Base-by-base conservation (phyloP, 768 basidiomycete genomes). In the Filobasidium floriforme region DNA sequence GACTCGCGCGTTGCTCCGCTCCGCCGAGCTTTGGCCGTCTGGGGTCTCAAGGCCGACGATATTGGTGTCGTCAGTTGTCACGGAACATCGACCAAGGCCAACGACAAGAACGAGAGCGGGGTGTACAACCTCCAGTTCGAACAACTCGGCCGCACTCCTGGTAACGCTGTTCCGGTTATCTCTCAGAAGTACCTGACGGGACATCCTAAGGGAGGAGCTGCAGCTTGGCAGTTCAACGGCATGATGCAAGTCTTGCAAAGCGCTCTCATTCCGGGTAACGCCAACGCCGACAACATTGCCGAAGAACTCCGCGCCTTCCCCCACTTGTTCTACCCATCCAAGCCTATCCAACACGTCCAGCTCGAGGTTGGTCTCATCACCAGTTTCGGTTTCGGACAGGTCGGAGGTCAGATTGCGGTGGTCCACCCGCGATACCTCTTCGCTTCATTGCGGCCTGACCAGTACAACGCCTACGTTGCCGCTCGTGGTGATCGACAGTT, bases 131-230 rank as follows among this genome's bases (percentile, higher is more conserved):
- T 91, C 67, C 87, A 96, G 76, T 88, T 99, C 80, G 85, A 84
- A n/a, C 84, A 85, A 51, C 87, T 97, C 70, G 85, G 86, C 46
- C 90, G 96, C 68, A 90, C 91, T 7, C 85, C 87, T 44, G 94
- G 96, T 62, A 98, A 98, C 78, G 92, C 93, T n/a, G 87, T 94
- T 57, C 96, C 96, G 5, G 87, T 96, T 74, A 88, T 98, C 79
- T 92, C 96, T 1, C 96, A 98, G 80, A 99, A 99, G 84, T 91
- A 89, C 78, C 83, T 99, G 60, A 88, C 94, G 37, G 96, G 96
- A 68, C 94, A 99, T 77, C 88, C 94, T 12, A 99, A 99, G 83
- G 96, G 96, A 79, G 96, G 94, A 68, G 90, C 96, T n/a, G 94
- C 94, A 63, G 89, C 92, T 1, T 97, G 92, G 94, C 90, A 92